These are phyloP conservation scores for Vitis hybrid DNA, from an alignment of 177 flowering plant genomes.

Conservation along the genomic window DNA sequence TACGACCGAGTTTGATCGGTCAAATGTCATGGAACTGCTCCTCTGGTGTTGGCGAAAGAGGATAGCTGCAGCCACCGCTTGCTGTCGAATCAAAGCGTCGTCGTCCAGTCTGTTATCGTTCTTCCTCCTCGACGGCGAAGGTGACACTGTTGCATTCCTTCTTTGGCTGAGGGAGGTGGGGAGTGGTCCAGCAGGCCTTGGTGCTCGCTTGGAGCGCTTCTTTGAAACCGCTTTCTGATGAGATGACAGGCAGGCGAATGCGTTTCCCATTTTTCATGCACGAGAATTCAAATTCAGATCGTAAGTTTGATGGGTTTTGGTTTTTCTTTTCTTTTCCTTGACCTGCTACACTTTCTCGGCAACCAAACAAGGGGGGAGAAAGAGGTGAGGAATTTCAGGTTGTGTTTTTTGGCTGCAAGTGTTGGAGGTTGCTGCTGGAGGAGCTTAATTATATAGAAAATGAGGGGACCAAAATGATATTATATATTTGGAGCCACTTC, in stretches of 20 bases:
- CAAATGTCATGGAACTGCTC: not conserved
- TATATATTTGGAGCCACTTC: no score
- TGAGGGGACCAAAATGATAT: no score
- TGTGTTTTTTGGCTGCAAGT: not conserved
- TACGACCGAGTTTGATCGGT: constrained; percentile 9
- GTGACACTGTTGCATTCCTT: not conserved
- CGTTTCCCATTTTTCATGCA: constrained; percentile 7
- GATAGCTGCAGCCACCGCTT: constrained; percentile 11
- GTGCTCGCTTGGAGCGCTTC: not conserved
- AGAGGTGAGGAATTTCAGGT: not conserved
- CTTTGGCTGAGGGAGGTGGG: not conserved
- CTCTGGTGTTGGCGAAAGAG: constrained; percentile 10
- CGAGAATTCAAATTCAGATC: not conserved
- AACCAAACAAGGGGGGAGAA: not conserved
- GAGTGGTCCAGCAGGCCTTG: not conserved
- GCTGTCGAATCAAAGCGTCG: constrained; percentile 5
- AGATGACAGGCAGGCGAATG: constrained; percentile 1
- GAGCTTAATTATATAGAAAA: no score
- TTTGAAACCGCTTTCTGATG: not conserved
- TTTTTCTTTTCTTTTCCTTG: no score
- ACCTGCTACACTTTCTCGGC: not conserved
- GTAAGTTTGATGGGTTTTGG: not conserved
- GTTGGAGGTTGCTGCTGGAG: no score
- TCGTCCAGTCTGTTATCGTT: not conserved
- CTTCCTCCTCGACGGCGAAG: not conserved